Evolutionary conservation across 768 basidiomycete genomes (phyloP).

Genomic region (Sporobolomyces pararoseus): DNA sequence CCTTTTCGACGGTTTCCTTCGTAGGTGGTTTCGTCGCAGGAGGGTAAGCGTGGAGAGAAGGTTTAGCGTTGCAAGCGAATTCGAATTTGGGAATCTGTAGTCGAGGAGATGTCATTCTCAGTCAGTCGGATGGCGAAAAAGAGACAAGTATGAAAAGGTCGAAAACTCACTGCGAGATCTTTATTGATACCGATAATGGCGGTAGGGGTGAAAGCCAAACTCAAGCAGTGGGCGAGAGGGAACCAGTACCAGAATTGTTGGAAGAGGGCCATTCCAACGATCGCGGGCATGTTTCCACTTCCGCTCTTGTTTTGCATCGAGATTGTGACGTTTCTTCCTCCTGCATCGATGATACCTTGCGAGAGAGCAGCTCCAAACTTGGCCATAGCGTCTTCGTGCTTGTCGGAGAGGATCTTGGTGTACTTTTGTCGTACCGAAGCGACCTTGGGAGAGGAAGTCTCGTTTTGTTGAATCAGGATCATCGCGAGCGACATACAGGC

Average conservation of each 20-base stretch:
- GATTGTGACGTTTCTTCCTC: conserved; percentile 92
- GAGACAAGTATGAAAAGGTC: background rate
- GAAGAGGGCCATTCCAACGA: conserved; percentile 97
- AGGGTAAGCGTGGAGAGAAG: conserved; percentile 90
- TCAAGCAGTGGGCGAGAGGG: conserved; percentile 87
- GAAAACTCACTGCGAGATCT: conserved; percentile 65
- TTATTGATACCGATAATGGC: conserved; percentile 87
- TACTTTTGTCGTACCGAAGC: conserved; percentile 78
- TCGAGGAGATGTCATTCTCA: background rate
- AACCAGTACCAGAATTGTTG: conserved; percentile 99
- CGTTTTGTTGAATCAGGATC: conserved; percentile 94
- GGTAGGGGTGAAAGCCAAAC: conserved; percentile 89
- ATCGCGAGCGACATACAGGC: conserved; percentile 93
- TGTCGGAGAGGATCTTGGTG: conserved; percentile 83
- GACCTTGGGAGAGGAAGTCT: conserved; percentile 77
- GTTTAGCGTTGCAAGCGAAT: conserved; percentile 80
- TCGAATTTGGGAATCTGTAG: conserved; percentile 85
- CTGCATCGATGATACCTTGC: conserved; percentile 96
- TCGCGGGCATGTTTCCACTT: conserved; percentile 83
- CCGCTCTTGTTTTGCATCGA: conserved; percentile 89
- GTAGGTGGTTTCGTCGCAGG: conserved; percentile 77
- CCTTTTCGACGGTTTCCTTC: conserved; percentile 86
- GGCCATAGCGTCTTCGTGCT: conserved; percentile 98
- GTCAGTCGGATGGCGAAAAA: background rate
- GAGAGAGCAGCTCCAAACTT: conserved; percentile 94